These are phyloP conservation scores for Phytophthora hybrid DNA, from an alignment of 352 stramenopile species.

Conservation along the genomic window DNA sequence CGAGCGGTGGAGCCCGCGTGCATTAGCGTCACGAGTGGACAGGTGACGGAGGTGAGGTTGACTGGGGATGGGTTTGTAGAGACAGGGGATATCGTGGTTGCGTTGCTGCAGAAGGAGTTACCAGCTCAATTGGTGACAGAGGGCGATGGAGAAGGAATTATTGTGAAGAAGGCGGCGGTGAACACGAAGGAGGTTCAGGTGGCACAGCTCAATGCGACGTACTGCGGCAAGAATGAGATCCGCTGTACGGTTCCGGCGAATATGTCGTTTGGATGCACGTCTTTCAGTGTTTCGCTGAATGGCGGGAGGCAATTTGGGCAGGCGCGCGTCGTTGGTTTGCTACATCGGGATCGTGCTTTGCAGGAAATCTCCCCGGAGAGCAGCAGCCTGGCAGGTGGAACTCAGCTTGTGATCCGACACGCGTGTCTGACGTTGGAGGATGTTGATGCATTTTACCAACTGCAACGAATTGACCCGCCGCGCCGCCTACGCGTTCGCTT, in stretches of 20 bases:
- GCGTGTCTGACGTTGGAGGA: conserved; percentile 48
- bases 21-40: conserved; percentile 67
- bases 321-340: conserved; percentile 45
- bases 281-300: conserved; percentile 68
- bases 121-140: background rate
- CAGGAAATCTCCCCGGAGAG: conserved; percentile 44
- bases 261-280: conserved; percentile 71
- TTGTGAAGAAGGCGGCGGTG: background rate
- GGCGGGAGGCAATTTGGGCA: conserved; percentile 66
- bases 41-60: conserved; percentile 60
- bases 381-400: conserved; percentile 54
- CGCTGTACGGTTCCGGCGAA: conserved; percentile 70
- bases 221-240: conserved; percentile 52
- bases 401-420: conserved; percentile 42
- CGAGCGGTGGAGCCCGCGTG: conserved; percentile 59
- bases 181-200: conserved; percentile 37
- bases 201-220: conserved; percentile 66
- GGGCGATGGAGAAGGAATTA: conserved; percentile 1
- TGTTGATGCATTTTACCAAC: conserved; percentile 50
- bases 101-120: conserved; percentile 54
- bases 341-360: conserved; percentile 60
- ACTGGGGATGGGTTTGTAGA: conserved; percentile 69
- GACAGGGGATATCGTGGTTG: conserved; percentile 68
- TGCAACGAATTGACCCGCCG: conserved; percentile 60
- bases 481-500: conserved; percentile 60